phyloP scores from a whole-genome alignment of 768 basidiomycete genomes.

The Tylopilus vinaceipallidus region DNA sequence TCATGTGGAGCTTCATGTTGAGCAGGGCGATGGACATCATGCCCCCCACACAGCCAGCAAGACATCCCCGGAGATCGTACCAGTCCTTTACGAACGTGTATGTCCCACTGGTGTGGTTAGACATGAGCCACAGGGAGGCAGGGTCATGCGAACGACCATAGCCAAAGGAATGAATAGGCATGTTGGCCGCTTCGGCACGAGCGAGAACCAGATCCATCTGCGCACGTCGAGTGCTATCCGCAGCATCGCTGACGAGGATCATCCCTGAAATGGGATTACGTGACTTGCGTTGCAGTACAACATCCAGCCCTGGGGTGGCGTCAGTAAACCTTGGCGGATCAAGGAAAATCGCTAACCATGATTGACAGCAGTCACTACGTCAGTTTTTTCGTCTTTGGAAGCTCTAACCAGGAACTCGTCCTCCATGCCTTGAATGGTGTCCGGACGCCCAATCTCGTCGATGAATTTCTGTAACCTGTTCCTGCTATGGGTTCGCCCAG shows the following conservation, averaged over 20 bases:
- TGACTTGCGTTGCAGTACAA: constrained; percentile 90
- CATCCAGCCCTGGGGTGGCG: constrained; percentile 69
- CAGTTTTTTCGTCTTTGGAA: constrained; percentile 89
- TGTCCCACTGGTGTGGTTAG: constrained; percentile 95
- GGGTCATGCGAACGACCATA: constrained; percentile 98
- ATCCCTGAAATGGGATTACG: constrained; percentile 90
- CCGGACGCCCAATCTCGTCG: constrained; percentile 56
- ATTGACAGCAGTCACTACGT: constrained; percentile 98
- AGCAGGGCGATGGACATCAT: constrained; percentile 94
- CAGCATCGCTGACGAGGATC: constrained; percentile 88
- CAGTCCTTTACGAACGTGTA: constrained; percentile 99
- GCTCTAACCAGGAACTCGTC: constrained; percentile 67
- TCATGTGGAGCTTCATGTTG: constrained; percentile 94
- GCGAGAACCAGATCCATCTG: constrained; percentile 99
- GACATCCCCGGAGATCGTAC: constrained; percentile 90
- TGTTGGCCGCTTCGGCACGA: constrained; percentile 92
- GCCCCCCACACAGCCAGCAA: constrained; percentile 93
- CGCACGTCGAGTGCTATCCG: constrained; percentile 88
- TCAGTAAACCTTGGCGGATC: not conserved
- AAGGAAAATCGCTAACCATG: constrained; percentile 53
- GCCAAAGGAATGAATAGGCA: constrained; percentile 96
- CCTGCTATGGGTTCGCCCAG: constrained; percentile 67
- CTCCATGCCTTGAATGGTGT: constrained; percentile 45
- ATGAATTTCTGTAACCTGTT: constrained; percentile 74
- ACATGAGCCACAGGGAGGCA: constrained; percentile 97